Evolutionary conservation across 768 basidiomycete species (phyloP), one percentile per base, ranked within the genome.

Genomic region (Tricholomella constricta): DNA sequence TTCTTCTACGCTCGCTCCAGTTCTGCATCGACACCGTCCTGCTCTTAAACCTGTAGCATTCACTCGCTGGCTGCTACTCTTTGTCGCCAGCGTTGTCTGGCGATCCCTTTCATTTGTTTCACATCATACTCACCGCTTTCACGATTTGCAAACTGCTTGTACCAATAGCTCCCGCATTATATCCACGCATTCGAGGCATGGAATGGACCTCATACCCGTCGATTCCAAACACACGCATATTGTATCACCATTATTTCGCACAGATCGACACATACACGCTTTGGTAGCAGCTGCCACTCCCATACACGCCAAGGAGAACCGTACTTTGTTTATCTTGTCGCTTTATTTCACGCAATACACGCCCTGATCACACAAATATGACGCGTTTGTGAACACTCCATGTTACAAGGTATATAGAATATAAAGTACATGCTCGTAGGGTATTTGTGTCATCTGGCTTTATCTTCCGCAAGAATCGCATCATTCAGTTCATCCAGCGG

Each of bases 401-500:
- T 10, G 31, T 32, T 32, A 10, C 48, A 49, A 52, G 47, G 51
- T 53, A 56, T 51, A 52, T 48, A 51, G 1, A n/a, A 52, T 31
- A 47, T 38, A 48, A 48, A 57, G 48, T 57, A 57, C 53, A 57
- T 43, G 32, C 22, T 49, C 9, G 14, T 14, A 38, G 4, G 37
- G 45, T 47, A 53, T 48, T 9, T 0, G 14, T 25, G 49, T 62
- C 69, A 78, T 45, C 77, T 73, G 35, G 60, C 63, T 62, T 77
- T 79, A 55, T 81, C 79, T 57, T 82, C 80, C 29, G 78, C 74
- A 11, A 82, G 72, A 57, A 98, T 94, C 8, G 91, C 92, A 60
- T 93, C 91, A 69, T 98, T 98, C 61, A 98, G 80, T 69, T 98
- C 96, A 59, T 95, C 94, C 46, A 98, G 73, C 0, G 96, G 96